Evolutionary conservation across 23 red algal species (phyloP).

Genomic region (Agarophyton chilense): DNA sequence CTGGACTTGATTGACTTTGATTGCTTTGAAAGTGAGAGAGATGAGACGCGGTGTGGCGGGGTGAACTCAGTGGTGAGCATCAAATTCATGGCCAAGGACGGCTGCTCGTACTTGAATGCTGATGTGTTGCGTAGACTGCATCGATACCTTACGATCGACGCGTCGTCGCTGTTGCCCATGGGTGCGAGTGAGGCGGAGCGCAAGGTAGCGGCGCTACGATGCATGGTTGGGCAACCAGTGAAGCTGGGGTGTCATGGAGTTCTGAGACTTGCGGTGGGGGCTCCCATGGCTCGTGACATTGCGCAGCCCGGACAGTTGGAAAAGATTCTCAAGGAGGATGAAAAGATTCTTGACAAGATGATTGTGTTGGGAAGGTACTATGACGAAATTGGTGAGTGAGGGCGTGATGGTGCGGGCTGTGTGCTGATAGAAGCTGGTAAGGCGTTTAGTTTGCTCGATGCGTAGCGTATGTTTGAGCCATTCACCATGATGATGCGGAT

Average conservation of each 20-base stretch:
- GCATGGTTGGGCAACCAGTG: conserved; percentile 85
- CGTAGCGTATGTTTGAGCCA: too few relatives aligned
- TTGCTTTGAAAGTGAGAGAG: conserved; percentile 28
- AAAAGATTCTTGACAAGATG: conserved; percentile 70
- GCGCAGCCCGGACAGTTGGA: conserved; percentile 31
- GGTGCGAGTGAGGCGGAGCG: conserved; percentile 38
- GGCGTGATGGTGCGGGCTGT: not conserved
- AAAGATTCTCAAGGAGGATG: conserved; percentile 46
- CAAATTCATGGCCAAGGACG: conserved; percentile 56
- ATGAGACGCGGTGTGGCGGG: conserved; percentile 44
- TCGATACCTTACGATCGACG: conserved; percentile 62
- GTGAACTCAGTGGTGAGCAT: conserved; percentile 78
- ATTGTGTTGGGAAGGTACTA: conserved; percentile 50
- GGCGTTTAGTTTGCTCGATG: not conserved
- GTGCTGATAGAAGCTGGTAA: not conserved
- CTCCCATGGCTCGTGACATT: conserved; percentile 72
- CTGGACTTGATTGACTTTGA: conserved; percentile 66
- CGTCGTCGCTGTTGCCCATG: conserved; percentile 40
- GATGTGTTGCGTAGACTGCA: conserved; percentile 51
- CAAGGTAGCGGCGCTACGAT: conserved; percentile 38
- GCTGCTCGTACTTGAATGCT: conserved; percentile 31
- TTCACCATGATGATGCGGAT: too few relatives aligned
- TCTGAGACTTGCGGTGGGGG: conserved; percentile 73
- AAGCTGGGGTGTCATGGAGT: conserved; percentile 73
- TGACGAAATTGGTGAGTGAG: conserved; percentile 43